phyloP scores from a whole-genome alignment of 805 yeast species.

The Starmerella kuoi region DNA sequence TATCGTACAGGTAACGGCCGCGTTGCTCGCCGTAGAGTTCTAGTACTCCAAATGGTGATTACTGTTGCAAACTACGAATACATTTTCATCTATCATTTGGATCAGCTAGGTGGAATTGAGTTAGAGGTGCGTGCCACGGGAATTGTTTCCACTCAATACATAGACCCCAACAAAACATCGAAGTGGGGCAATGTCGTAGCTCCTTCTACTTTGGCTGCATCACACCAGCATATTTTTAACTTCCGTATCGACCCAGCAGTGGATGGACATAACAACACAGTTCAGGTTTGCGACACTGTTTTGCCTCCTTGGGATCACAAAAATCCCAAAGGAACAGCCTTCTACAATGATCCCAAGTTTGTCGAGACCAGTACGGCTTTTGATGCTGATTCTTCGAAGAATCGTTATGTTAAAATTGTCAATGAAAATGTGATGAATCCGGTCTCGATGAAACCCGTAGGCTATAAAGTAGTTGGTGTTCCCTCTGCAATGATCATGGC shows the following conservation, averaged over 20 bases:
- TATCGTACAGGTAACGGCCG: constrained; percentile 64
- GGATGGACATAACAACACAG: constrained; percentile 69
- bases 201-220: constrained; percentile 69
- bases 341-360: constrained; percentile 45
- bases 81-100: constrained; percentile 56
- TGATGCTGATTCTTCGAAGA: constrained; percentile 64
- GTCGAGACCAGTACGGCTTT: constrained; percentile 59
- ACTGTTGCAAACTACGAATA: constrained; percentile 80
- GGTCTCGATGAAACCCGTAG: constrained; percentile 58
- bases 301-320: constrained; percentile 44
- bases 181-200: constrained; percentile 65
- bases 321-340: constrained; percentile 63
- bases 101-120: constrained; percentile 65
- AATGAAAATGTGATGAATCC: constrained; percentile 63
- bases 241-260: constrained; percentile 73
- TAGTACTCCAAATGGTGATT: constrained; percentile 66
- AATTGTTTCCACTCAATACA: constrained; percentile 73
- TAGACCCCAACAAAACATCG: constrained; percentile 54
- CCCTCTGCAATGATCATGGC: constrained; percentile 69
- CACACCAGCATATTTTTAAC: constrained; percentile 70
- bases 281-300: constrained; percentile 56
- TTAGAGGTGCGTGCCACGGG: constrained; percentile 80
- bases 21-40: constrained; percentile 64
- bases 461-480: constrained; percentile 60
- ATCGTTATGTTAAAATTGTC: constrained; percentile 61